phyloP scores from a whole-genome alignment of 169 alveolate genomes.

The Cryptosporidium canis region DNA sequence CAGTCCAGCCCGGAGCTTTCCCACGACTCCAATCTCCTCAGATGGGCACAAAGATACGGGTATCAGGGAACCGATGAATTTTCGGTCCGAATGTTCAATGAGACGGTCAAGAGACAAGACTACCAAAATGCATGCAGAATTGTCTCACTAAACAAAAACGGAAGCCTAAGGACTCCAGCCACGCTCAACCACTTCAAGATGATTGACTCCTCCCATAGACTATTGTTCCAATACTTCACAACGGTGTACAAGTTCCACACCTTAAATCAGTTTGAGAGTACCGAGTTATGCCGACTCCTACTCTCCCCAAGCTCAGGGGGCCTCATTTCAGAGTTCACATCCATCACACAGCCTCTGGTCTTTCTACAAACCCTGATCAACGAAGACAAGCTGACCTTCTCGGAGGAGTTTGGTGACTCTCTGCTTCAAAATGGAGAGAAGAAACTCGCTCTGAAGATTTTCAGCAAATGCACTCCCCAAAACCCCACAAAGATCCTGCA shows the following conservation, averaged over 20 bases:
- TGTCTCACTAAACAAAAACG: conserved; percentile 94
- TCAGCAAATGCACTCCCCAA: conserved; percentile 81
- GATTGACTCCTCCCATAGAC: conserved; percentile 88
- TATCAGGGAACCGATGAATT: conserved; percentile 93
- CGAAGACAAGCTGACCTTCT: conserved; percentile 95
- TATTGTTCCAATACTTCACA: conserved; percentile 94
- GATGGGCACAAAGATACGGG: conserved; percentile 82
- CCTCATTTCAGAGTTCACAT: conserved; percentile 71
- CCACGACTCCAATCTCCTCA: conserved; percentile 35
- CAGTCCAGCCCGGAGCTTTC: conserved; percentile 70
- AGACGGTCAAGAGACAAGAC: conserved; percentile 86
- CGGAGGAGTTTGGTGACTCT: conserved; percentile 97
- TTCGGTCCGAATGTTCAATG: conserved; percentile 87
- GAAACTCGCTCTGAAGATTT: conserved; percentile 92
- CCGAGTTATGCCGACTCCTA: conserved; percentile 96
- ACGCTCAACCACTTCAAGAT: conserved; percentile 93
- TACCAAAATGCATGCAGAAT: conserved; percentile 95
- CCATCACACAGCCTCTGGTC: background rate
- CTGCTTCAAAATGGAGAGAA: conserved; percentile 87
- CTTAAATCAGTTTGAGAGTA: conserved; percentile 94
- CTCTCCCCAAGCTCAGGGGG: conserved; percentile 89
- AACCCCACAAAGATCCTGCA: conserved; percentile 92
- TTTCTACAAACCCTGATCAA: conserved; percentile 95
- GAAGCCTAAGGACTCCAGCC: conserved; percentile 92
- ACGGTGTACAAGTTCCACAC: conserved; percentile 95